Evolutionary conservation across 192 early-diverging fungal genomes (phyloP).

Genomic region (Umbelopsis sp.): DNA sequence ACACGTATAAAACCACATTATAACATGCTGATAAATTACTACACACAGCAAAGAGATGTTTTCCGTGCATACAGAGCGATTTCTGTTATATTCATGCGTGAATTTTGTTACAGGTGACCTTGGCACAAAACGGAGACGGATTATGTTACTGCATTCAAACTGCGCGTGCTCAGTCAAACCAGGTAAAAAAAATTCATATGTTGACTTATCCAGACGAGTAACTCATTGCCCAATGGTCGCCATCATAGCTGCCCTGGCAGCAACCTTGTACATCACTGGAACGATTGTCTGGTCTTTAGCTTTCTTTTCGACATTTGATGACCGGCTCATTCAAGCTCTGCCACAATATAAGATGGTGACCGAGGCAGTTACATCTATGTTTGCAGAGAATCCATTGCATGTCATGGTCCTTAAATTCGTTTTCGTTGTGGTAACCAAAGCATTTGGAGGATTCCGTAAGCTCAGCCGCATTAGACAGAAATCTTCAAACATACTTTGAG

Average conservation of each 20-base stretch:
- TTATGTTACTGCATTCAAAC: background rate
- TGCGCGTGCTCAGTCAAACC: background rate
- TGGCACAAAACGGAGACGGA: background rate
- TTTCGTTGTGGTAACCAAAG: background rate
- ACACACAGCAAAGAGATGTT: no score
- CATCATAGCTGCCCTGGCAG: conserved; percentile 17
- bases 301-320: background rate
- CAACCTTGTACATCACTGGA: conserved; percentile 6
- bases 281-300: background rate
- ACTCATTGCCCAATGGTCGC: background rate
- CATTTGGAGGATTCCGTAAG: conserved; percentile 23
- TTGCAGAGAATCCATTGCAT: conserved; percentile 14
- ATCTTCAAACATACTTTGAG: no score
- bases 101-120: no score
- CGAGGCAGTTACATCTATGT: background rate
- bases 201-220: background rate
- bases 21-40: no score
- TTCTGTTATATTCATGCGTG: no score
- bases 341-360: background rate
- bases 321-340: background rate
- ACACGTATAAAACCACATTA: no score
- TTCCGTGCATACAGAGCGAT: no score
- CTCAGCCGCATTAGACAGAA: no score
- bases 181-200: background rate
- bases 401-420: background rate